Conservation (phyloP, 2,329 filamentous ascomycete species). For the Trichophaea hybrida region DNA sequence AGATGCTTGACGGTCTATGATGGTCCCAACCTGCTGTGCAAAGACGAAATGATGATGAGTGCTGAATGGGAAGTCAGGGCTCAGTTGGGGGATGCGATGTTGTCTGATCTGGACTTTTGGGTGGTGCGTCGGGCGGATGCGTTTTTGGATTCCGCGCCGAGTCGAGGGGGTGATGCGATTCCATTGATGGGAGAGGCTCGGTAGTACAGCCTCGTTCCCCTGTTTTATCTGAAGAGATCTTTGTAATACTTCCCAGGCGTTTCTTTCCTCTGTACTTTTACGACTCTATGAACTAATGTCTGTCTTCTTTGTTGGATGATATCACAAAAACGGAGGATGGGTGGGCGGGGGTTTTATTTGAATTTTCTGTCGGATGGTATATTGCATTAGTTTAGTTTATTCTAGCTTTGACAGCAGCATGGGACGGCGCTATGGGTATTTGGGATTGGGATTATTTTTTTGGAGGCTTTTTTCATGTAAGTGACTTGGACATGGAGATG, state of each 20-base stretch:
- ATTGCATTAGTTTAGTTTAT: no score
- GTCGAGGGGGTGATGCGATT: conserved; percentile 9
- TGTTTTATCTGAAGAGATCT: background rate
- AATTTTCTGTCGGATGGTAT: no score
- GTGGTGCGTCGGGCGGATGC: conserved; percentile 79
- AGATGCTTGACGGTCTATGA: conserved; percentile 88
- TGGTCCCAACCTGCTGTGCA: conserved; percentile 72
- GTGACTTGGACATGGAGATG: no score
- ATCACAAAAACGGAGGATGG: no score
- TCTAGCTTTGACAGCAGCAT: no score
- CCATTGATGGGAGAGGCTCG: background rate
- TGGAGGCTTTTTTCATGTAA: no score
- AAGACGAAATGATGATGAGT: conserved; percentile 98
- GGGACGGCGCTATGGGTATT: no score
- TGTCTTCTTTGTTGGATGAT: no score
- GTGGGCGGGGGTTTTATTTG: no score
- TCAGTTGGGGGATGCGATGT: conserved; percentile 41
- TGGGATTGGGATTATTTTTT: no score
- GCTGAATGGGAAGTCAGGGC: conserved; percentile 88
- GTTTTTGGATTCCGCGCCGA: conserved; percentile 34
- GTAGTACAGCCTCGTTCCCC: background rate
- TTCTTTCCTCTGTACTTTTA: background rate
- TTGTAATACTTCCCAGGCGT: background rate
- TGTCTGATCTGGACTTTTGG: conserved; percentile 79
- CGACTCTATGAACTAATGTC: no score